Percentiles rank a stretch among this genome's conserved stretches.
phyloP scores from a whole-genome alignment of 805 yeast species.

The Candida ortonii region DNA sequence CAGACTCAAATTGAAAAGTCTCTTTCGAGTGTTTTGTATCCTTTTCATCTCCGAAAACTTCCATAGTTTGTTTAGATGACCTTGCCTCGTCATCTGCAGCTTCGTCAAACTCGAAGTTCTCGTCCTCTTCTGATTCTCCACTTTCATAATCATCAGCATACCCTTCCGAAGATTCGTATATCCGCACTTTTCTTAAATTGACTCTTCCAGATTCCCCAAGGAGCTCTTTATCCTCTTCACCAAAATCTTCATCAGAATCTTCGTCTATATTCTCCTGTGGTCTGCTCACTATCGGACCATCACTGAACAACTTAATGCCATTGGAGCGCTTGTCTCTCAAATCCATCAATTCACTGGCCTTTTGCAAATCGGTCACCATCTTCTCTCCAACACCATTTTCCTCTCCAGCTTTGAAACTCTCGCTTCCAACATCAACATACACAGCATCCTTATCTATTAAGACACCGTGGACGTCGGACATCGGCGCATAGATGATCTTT shows the following conservation, averaged over 20 bases:
- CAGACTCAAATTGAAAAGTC: slow-evolving; percentile 46
- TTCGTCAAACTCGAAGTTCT: slow-evolving; percentile 38
- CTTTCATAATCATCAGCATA: slow-evolving; percentile 46
- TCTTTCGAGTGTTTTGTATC: slow-evolving; percentile 17
- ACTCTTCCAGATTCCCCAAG: slow-evolving; percentile 59
- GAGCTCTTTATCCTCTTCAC: slow-evolving; percentile 34
- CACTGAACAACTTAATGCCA: slow-evolving; percentile 74
- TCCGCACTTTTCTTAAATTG: slow-evolving; percentile 57
- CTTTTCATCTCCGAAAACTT: background rate
- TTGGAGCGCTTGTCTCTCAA: slow-evolving; percentile 40
- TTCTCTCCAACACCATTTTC: slow-evolving; percentile 79
- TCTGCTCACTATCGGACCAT: slow-evolving; percentile 24
- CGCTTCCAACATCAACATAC: slow-evolving; percentile 73
- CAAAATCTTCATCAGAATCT: slow-evolving; percentile 41
- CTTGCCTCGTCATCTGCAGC: slow-evolving; percentile 39
- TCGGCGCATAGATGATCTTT: slow-evolving; percentile 94
- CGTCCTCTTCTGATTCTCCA: slow-evolving; percentile 43
- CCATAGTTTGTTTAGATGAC: slow-evolving; percentile 10
- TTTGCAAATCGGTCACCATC: slow-evolving; percentile 77
- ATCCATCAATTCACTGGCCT: slow-evolving; percentile 56
- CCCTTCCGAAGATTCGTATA: slow-evolving; percentile 46
- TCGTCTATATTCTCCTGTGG: no score
- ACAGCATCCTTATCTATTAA: slow-evolving; percentile 97
- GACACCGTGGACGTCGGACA: slow-evolving; percentile 99
- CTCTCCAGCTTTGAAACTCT: slow-evolving; percentile 28